Evolutionary conservation across 2,329 filamentous ascomycete genomes (phyloP), one percentile per base, ranked within the genome.

Genomic region (Fonsecaea multimorphosa): DNA sequence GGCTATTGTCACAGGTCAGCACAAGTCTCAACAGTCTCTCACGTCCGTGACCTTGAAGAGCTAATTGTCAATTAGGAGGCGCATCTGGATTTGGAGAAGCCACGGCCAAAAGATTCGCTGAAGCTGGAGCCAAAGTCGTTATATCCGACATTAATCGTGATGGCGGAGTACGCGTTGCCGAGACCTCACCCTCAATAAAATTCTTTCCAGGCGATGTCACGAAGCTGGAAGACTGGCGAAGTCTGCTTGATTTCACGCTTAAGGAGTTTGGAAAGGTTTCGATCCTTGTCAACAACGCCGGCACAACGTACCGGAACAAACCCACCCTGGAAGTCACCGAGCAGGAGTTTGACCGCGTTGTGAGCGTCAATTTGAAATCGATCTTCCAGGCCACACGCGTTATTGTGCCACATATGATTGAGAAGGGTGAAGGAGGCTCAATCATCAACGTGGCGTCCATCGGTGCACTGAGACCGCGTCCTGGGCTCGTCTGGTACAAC

Each of bases 101-200:
- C 29, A 79, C 78, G 54, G 74, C 76, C 27, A 69, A 68, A n/a
- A 72, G 76, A 24, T 96, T 96, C 73, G 92, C 91, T 6, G 93
- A 92, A 65, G 92, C 96, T 78, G 92, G 92, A 19, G 91, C 92
- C 14, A 92, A 89, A 76, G 92, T 96, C 0, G 82, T 96, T 14
- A 83, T 96, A 54, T 89, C 91, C n/a, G 92, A 96, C 78, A 91
- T 96, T 68, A 92, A 96, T 78, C 38, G 73, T 90, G 89, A 83
- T 46, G 95, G 95, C 83, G 89, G 53, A 76, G 79, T 61, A 96
- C 96, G 82, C 92, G 89, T 49, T 16, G 38, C 51, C 8, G 24
- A 5, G 8, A 31, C 22, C 5, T 31, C 24, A 1, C 24, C 24
- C 11, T 31, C 24, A 22, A 54, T 62, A 3, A 55, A 57, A 4